Evolutionary conservation across 1,284 basidiomycete species (phyloP), one percentile per base, ranked within the genome.

Genomic region (Heterobasidion irregulare): DNA sequence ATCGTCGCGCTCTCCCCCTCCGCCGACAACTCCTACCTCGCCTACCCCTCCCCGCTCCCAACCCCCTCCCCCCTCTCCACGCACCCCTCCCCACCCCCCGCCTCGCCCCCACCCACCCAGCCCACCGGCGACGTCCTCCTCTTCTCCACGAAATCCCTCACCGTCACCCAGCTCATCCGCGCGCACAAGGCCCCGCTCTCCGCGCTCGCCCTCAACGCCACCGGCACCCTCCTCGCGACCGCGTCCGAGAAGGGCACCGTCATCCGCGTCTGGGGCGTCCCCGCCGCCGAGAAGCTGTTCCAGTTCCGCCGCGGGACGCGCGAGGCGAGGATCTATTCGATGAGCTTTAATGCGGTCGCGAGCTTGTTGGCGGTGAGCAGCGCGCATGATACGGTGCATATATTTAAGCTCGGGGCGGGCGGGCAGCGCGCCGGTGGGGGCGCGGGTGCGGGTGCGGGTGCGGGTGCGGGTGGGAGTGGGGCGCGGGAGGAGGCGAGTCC

Each of bases 191-290:
- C 94, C 1, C 92, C 95, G 1, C 87, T 99, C 58, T 91, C 94
- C 3, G 84, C 85, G 61, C 78, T 99, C 41, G 79, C 91, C 1
- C 81, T 99, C 68, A 98, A 96, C 71, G 82, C 85, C 2, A 80
- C 86, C 0, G 96, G 96, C 4, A 92, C 92, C 0, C 77, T 98
- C 59, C 86, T 99, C 19, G 97, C 96, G 6, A 97, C 95, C 0
- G 87, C 94, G 9, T 92, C 88, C 0, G 94, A 97, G 58, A 98
- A 98, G 67, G 96, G 96, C 1, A 99, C 96, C 1, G 93, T 99
- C 60, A 96, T 99, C 57, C 84, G 96, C 47, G 94, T 99, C 3
- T 99, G 95, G 80, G 84, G 83, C 53, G 78, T 98, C 6, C 96
- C 97, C 0, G 84, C 86, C 13, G 93, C 93, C 1, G 92, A 97